These are phyloP conservation scores for Globisporangium alternatum DNA, from an alignment of 352 stramenopile genomes.

Conservation along the genomic window DNA sequence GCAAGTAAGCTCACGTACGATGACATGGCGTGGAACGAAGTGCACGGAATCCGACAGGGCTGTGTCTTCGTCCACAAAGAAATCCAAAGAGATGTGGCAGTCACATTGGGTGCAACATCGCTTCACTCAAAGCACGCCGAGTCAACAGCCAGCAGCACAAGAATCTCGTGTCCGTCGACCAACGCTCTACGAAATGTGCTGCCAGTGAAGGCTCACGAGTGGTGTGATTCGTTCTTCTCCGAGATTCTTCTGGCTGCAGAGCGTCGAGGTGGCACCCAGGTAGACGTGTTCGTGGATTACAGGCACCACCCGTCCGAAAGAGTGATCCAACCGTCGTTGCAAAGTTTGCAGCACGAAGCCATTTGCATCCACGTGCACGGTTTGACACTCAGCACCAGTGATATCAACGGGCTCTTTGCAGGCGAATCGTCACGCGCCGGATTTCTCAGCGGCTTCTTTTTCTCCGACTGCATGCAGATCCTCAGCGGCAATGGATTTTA, in stretches of 20 bases:
- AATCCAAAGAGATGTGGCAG: slow-evolving; percentile 41
- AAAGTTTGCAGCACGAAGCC: slow-evolving; percentile 66
- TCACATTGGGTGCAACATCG: slow-evolving; percentile 51
- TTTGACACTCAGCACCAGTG: slow-evolving; percentile 43
- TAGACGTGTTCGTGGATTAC: slow-evolving; percentile 71
- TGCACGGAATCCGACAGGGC: slow-evolving; percentile 44
- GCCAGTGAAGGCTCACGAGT: slow-evolving; percentile 26
- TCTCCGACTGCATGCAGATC: slow-evolving; percentile 79
- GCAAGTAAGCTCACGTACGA: slow-evolving; percentile 50
- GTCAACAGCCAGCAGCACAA: slow-evolving; percentile 49
- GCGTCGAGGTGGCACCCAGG: slow-evolving; percentile 40
- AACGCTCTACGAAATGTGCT: slow-evolving; percentile 40
- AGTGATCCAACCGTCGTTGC: slow-evolving; percentile 69
- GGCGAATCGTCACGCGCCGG: slow-evolving; percentile 49
- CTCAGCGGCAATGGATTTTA: slow-evolving; percentile 74
- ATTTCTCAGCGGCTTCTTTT: slow-evolving; percentile 57
- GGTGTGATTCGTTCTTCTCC: slow-evolving; percentile 46
- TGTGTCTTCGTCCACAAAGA: slow-evolving; percentile 50
- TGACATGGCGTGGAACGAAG: slow-evolving; percentile 81
- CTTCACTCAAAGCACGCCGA: slow-evolving; percentile 64
- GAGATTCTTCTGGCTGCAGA: slow-evolving; percentile 64
- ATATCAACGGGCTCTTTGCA: slow-evolving; percentile 52
- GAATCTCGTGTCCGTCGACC: slow-evolving; percentile 41
- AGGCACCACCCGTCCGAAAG: slow-evolving; percentile 59
- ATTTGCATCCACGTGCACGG: slow-evolving; percentile 70